Conservation (phyloP, 2,329 filamentous ascomycete species). For the Ceratocystis alfenasii region DNA sequence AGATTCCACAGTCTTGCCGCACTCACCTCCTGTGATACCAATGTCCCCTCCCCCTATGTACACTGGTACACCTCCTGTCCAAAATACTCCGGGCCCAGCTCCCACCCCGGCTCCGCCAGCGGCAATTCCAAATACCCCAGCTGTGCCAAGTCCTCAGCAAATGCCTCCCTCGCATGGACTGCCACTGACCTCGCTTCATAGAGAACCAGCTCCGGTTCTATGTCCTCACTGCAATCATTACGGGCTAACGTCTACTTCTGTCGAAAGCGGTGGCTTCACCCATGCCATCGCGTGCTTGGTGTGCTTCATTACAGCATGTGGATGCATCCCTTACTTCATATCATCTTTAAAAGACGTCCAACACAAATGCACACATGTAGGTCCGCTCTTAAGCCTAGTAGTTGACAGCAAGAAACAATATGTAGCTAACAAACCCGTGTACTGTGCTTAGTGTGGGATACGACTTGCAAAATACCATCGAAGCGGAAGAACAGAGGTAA, state of each 20-base stretch:
- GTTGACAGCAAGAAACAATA: no score
- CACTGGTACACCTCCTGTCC: not conserved
- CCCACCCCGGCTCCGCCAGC: not conserved
- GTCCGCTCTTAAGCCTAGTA: no score
- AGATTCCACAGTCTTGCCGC: not conserved
- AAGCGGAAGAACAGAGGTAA: slow-evolving; percentile 25
- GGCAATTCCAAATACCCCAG: not conserved
- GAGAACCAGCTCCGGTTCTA: slow-evolving; percentile 23
- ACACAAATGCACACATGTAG: slow-evolving; percentile 25
- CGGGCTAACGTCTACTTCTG: slow-evolving; percentile 9
- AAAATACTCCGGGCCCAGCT: not conserved
- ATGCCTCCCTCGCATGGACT: not conserved
- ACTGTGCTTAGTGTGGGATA: slow-evolving; percentile 23
- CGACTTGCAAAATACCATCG: slow-evolving; percentile 26
- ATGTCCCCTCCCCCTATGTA: slow-evolving; percentile 12
- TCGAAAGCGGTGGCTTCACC: slow-evolving; percentile 23
- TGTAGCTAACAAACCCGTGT: slow-evolving; percentile 17
- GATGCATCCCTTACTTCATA: slow-evolving; percentile 25
- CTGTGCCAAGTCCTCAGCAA: not conserved
- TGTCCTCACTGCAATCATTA: slow-evolving; percentile 25
- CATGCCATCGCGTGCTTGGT: slow-evolving; percentile 24
- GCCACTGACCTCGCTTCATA: slow-evolving; percentile 22
- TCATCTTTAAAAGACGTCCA: slow-evolving; percentile 24
- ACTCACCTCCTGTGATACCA: not conserved
- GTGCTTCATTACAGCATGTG: slow-evolving; percentile 24